A percentile compares a stretch with the other conserved stretches of the same genome.
Conservation (phyloP, 805 yeast species). For the Nakazawaea populi region DNA sequence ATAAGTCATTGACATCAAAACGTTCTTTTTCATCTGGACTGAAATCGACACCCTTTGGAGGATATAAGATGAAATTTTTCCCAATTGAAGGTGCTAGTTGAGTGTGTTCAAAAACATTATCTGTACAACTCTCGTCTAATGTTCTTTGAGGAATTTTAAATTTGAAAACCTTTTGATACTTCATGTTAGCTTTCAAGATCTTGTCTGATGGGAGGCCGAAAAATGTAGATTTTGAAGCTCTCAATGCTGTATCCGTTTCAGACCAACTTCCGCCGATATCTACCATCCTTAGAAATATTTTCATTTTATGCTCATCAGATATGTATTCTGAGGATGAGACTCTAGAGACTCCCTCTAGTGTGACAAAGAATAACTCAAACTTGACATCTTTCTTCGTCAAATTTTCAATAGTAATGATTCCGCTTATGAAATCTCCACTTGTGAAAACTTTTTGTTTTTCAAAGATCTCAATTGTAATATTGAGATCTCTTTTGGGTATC, state of each 20-base stretch:
- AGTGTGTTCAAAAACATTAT: slow-evolving; percentile 22
- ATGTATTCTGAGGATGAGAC: background rate
- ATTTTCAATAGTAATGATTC: background rate
- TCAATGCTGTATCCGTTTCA: slow-evolving; percentile 11
- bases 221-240: slow-evolving; percentile 18
- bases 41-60: background rate
- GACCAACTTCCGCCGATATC: slow-evolving; percentile 52
- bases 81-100: background rate
- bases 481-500: background rate
- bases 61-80: background rate
- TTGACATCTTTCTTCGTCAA: background rate
- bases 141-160: slow-evolving; percentile 48
- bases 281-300: slow-evolving; percentile 52
- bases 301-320: slow-evolving; percentile 24
- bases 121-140: slow-evolving; percentile 47
- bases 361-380: slow-evolving; percentile 16
- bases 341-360: background rate
- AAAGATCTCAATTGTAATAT: background rate
- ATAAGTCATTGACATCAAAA: background rate
- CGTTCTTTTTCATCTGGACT: background rate
- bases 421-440: background rate
- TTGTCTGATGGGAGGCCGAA: slow-evolving; percentile 41
- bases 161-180: slow-evolving; percentile 49
- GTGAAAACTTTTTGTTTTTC: background rate
- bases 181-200: slow-evolving; percentile 36